These are phyloP conservation scores for Fusarium sp. DNA, from an alignment of 2,329 filamentous ascomycete species.

Conservation along the genomic window DNA sequence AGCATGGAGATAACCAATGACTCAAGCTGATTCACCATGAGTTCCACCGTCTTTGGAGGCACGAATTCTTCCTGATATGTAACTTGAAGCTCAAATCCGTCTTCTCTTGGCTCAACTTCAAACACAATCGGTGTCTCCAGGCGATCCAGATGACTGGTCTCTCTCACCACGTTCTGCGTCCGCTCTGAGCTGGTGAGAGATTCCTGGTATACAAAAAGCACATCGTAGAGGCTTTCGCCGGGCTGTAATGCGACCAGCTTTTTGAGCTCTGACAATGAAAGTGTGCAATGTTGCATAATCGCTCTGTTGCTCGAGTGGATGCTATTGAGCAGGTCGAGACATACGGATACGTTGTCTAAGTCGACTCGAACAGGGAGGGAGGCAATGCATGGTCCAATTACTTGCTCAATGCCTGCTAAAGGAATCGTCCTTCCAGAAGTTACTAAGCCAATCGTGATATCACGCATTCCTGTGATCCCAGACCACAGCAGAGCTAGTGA, in stretches of 20 bases:
- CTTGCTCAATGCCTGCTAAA: slow-evolving; percentile 74
- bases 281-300: slow-evolving; percentile 70
- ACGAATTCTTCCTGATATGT: slow-evolving; percentile 64
- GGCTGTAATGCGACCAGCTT: slow-evolving; percentile 66
- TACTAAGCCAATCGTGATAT: slow-evolving; percentile 81
- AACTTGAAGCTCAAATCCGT: slow-evolving; percentile 56
- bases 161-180: slow-evolving; percentile 55
- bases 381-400: slow-evolving; percentile 83
- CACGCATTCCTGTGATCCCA: slow-evolving; percentile 70
- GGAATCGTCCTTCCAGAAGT: slow-evolving; percentile 85
- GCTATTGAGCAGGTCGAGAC: slow-evolving; percentile 70
- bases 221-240: slow-evolving; percentile 75
- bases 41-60: slow-evolving; percentile 63
- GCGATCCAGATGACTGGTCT: slow-evolving; percentile 74
- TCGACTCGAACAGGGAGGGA: slow-evolving; percentile 79
- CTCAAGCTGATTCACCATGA: slow-evolving; percentile 72
- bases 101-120: slow-evolving; percentile 75
- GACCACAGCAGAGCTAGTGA: slow-evolving; percentile 74
- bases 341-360: slow-evolving; percentile 61
- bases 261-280: slow-evolving; percentile 78
- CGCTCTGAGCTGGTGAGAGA: slow-evolving; percentile 61
- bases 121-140: slow-evolving; percentile 81
- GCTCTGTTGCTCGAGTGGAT: slow-evolving; percentile 75
- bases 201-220: slow-evolving; percentile 87
- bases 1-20: slow-evolving; percentile 55